Evolutionary conservation across 768 basidiomycete genomes (phyloP).

Genomic region (Psilocybe cyanescens): DNA sequence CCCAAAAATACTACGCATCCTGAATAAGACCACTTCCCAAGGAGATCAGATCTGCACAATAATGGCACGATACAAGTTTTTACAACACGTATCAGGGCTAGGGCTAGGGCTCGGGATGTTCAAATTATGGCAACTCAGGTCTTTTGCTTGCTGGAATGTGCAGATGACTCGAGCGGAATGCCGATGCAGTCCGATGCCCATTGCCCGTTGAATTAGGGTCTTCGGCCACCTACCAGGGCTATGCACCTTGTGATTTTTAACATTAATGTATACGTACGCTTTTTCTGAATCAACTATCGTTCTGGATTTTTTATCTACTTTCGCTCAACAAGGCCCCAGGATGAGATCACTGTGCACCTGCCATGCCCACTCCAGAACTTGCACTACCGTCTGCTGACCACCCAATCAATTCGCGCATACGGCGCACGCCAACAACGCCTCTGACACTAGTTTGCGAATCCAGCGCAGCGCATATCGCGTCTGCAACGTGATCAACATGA

Average conservation of each 20-base stretch:
- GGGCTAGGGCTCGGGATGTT: not conserved
- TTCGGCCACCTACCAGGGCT: not conserved
- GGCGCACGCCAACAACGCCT: conserved; percentile 70
- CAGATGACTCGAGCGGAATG: conserved; percentile 4
- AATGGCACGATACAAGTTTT: conserved; percentile 1
- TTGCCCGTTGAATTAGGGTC: not conserved
- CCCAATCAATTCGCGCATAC: conserved; percentile 79
- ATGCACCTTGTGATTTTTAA: conserved; percentile 8
- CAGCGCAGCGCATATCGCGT: conserved; percentile 72
- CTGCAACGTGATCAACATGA: conserved; percentile 94
- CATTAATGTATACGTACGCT: not conserved
- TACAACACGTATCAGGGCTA: not conserved
- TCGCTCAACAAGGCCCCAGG: not conserved
- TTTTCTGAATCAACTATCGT: not conserved
- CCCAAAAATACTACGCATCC: not conserved
- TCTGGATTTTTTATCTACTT: not conserved
- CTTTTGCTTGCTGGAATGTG: not conserved
- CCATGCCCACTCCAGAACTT: conserved; percentile 8
- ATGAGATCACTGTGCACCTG: not conserved
- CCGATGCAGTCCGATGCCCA: not conserved
- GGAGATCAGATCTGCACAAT: not conserved
- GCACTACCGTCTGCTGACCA: conserved; percentile 43
- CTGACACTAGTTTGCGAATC: conserved; percentile 51
- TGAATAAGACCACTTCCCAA: conserved; percentile 4
- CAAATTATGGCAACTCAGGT: not conserved